A percentile compares a stretch with the other conserved stretches of the same genome.
phyloP scores from a whole-genome alignment of 2,329 filamentous ascomycete genomes.

The Pyrenophora tritici-repentis region DNA sequence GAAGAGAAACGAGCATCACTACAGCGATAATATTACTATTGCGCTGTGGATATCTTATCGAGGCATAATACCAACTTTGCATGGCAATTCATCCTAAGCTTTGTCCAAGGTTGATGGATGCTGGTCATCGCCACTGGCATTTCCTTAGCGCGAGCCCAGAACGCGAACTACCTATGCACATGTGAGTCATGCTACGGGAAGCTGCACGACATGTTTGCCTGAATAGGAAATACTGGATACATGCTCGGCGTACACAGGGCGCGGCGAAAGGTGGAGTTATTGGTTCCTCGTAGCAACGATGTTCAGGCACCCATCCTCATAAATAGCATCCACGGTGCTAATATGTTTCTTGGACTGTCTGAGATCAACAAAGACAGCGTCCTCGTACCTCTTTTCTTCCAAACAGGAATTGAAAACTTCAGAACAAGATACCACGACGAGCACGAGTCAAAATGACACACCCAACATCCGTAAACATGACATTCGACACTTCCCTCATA shows the following conservation, averaged over 20 bases:
- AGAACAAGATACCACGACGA: background rate
- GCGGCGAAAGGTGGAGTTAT: slow-evolving; percentile 13
- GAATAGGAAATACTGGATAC: slow-evolving; percentile 21
- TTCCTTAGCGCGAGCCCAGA: slow-evolving; percentile 14
- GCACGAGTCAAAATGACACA: slow-evolving; percentile 38
- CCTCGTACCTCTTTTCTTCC: too few species aligned
- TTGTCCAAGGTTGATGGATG: background rate
- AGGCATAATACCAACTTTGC: too few species aligned
- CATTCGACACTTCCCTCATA: slow-evolving; percentile 48
- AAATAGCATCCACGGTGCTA: too few species aligned
- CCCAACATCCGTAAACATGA: slow-evolving; percentile 41
- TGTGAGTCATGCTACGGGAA: slow-evolving; percentile 38
- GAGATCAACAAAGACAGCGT: too few species aligned
- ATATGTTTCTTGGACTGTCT: too few species aligned
- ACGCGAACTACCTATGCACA: slow-evolving; percentile 14
- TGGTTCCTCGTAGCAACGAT: slow-evolving; percentile 23
- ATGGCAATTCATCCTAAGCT: background rate
- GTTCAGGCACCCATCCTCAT: slow-evolving; percentile 16
- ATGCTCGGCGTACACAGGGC: slow-evolving; percentile 24
- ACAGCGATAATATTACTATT: background rate
- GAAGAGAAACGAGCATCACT: background rate
- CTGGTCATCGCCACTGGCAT: background rate
- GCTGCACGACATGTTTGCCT: slow-evolving; percentile 36
- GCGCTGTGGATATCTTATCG: too few species aligned
- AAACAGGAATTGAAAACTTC: background rate